A percentile compares a stretch with the other conserved stretches of the same genome.
These are phyloP conservation scores for Psilocybe mexicana DNA, from an alignment of 1,284 basidiomycete species.

Conservation along the genomic window DNA sequence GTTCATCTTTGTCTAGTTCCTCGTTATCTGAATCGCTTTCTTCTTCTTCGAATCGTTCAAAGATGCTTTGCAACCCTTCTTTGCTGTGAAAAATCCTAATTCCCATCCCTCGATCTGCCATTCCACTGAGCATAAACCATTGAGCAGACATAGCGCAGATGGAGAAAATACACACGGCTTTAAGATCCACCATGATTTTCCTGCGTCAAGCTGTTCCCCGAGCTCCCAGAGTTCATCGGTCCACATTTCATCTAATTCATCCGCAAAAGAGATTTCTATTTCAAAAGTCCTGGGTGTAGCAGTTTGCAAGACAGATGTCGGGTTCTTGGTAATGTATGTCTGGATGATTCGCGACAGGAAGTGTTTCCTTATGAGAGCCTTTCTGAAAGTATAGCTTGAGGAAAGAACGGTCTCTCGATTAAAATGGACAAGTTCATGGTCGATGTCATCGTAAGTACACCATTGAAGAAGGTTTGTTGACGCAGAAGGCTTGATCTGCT, in stretches of 20 bases:
- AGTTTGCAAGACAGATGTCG: constrained; percentile 51
- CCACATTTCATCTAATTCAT: constrained; percentile 95
- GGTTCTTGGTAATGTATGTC: constrained; percentile 75
- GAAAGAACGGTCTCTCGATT: constrained; percentile 57
- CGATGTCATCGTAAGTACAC: constrained; percentile 82
- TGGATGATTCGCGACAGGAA: constrained; percentile 81
- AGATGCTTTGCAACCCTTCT: constrained; percentile 74
- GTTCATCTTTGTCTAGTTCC: constrained; percentile 28
- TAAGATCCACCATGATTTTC: constrained; percentile 83
- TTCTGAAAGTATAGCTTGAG: constrained; percentile 89
- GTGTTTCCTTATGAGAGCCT: constrained; percentile 94
- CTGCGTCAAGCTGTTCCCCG: constrained; percentile 56
- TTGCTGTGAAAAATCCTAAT: constrained; percentile 89
- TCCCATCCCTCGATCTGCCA: constrained; percentile 96
- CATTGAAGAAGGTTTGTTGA: constrained; percentile 59
- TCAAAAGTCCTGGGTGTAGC: constrained; percentile 84
- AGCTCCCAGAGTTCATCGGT: constrained; percentile 94
- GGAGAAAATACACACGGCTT: constrained; percentile 65
- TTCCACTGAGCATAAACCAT: constrained; percentile 50
- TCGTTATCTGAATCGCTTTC: constrained; percentile 58
- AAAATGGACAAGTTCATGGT: constrained; percentile 69
- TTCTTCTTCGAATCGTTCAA: constrained; percentile 91
- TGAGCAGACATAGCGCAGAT: constrained; percentile 3
- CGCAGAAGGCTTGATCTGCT: constrained; percentile 21
- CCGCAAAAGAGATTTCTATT: constrained; percentile 87